Evolutionary conservation across 2,329 filamentous ascomycete species (phyloP).

Genomic region (Byssothecium circinans): DNA sequence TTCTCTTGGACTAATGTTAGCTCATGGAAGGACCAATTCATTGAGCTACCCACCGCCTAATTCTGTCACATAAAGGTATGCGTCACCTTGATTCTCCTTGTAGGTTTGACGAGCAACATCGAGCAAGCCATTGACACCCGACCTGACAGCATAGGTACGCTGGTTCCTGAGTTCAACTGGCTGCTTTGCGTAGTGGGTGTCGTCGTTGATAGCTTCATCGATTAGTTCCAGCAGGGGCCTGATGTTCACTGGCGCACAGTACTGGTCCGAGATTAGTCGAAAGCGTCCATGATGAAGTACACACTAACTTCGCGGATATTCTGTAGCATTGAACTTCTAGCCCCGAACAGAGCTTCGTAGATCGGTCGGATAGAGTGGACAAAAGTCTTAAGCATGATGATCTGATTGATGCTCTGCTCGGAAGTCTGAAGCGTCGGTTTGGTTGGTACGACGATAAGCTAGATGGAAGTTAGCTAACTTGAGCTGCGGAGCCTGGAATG

Average conservation of each 20-base stretch:
- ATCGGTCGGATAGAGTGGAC: constrained; percentile 68
- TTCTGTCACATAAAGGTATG: constrained; percentile 68
- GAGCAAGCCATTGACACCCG: constrained; percentile 80
- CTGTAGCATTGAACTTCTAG: constrained; percentile 64
- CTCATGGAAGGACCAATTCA: not conserved
- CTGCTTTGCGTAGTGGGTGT: constrained; percentile 75
- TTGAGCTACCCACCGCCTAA: constrained; percentile 59
- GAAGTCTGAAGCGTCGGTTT: constrained; percentile 67
- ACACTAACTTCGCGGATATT: constrained; percentile 63
- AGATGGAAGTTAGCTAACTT: constrained; percentile 46
- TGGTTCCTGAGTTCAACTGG: constrained; percentile 88
- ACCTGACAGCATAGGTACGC: constrained; percentile 84
- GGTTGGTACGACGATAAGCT: constrained; percentile 72
- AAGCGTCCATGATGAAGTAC: constrained; percentile 4
- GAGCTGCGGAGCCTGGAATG: constrained; percentile 5
- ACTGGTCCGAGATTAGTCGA: constrained; percentile 33
- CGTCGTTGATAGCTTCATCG: constrained; percentile 71
- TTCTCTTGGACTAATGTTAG: constrained; percentile 38
- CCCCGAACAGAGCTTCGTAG: constrained; percentile 67
- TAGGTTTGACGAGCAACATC: constrained; percentile 88
- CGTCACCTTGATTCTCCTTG: constrained; percentile 82
- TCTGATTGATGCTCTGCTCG: constrained; percentile 81
- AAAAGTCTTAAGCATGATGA: constrained; percentile 85
- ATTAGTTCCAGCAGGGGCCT: constrained; percentile 66
- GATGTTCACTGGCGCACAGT: constrained; percentile 67